Evolutionary conservation across 2,329 filamentous ascomycete genomes (phyloP), one percentile per base, ranked within the genome.

Genomic region (Colletotrichum graminicola): DNA sequence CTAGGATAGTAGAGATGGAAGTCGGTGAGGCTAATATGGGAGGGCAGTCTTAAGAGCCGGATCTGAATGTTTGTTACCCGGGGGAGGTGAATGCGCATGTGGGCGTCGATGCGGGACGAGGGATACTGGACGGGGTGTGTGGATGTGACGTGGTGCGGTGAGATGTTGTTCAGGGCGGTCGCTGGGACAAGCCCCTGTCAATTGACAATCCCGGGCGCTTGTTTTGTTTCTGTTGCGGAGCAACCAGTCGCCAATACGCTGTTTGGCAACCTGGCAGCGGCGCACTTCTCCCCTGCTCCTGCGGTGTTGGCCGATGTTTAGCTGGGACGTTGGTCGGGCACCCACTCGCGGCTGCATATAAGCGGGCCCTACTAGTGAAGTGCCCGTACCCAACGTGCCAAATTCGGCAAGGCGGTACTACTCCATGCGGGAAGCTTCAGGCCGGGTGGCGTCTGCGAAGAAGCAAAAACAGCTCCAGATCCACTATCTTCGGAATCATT

Each of bases 1-100:
- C 59, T 29, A 47, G 76, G 73, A 45, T 81, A 79, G 49, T 81
- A 78, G 47, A 80, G 76, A 51, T 82, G 81, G 66, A 82, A 81
- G 61, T 80, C 77, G 47, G 47, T 54, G 54, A 55, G 34, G 34
- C 43, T 41, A 60, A 32, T 55, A 70, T 66, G 65, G 51, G 67
- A 47, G 34, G 12, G 11, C 56, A 29, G 55, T 56, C 63, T 67
- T 51, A 56, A 59, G 49, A 56, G 55, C 41, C 54, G 49, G 56
- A 36, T n/a, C 29, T 34, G 59, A 51, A 51, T 71, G 43, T 67
- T 67, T 71, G 67, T 67, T 59, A 60, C 61, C 49, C 34, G 66
- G 61, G 36, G 39, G 39, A 56, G 45, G 26, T 41, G 3, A n/a
- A 21, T 57, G 36, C 43, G 23, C 43, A 45, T 64, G 47, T 41